These are phyloP conservation scores for Venturia effusa DNA, from an alignment of 2,329 filamentous ascomycete genomes.

Conservation along the genomic window DNA sequence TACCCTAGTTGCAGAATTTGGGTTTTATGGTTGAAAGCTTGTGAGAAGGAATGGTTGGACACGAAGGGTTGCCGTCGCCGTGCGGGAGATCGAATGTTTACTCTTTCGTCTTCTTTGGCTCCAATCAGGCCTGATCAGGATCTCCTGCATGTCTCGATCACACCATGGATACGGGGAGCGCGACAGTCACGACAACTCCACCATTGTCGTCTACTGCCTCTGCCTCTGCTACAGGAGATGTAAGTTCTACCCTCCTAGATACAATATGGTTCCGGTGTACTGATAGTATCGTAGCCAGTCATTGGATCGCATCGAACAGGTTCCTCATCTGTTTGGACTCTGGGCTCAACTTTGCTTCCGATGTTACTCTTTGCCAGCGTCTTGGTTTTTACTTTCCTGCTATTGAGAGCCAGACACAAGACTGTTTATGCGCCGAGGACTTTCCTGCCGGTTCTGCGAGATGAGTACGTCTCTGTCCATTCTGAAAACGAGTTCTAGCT, in stretches of 20 bases:
- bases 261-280: background rate
- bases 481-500: constrained; percentile 3
- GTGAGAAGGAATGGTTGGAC: background rate
- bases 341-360: constrained; percentile 43
- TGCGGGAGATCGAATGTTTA: background rate
- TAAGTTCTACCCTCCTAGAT: background rate
- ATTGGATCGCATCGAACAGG: background rate
- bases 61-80: background rate
- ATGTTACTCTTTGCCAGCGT: constrained; percentile 38
- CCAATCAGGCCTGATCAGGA: background rate
- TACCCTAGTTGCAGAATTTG: constrained; percentile 4
- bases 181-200: background rate
- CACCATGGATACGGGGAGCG: background rate
- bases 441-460: background rate
- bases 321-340: constrained; percentile 27
- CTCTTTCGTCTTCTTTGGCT: background rate
- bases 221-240: background rate
- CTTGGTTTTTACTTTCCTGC: constrained; percentile 42
- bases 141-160: background rate
- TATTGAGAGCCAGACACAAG: constrained; percentile 36
- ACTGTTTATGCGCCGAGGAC: constrained; percentile 48
- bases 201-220: background rate
- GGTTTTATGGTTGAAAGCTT: background rate
- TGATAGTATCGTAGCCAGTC: background rate
- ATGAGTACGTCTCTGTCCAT: constrained; percentile 2